These are phyloP conservation scores for Mycena vulgaris DNA, from an alignment of 768 basidiomycete species.

Conservation along the genomic window DNA sequence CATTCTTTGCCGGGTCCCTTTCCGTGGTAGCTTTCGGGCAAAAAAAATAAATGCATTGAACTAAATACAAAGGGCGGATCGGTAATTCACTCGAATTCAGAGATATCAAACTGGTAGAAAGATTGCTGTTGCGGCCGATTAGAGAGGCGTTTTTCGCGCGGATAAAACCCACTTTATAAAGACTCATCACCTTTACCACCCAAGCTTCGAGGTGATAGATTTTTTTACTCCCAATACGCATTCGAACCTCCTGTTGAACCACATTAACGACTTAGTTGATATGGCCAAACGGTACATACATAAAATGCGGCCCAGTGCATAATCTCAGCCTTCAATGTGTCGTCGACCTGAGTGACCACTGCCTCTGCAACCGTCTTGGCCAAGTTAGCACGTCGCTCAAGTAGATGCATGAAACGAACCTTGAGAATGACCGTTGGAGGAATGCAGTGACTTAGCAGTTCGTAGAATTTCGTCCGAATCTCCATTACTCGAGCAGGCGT, in stretches of 20 bases:
- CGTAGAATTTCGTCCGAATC: constrained; percentile 94
- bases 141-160: constrained; percentile 4
- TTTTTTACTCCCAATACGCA: constrained; percentile 92
- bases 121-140: constrained; percentile 61
- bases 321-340: constrained; percentile 90
- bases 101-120: constrained; percentile 74
- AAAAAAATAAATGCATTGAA: no score
- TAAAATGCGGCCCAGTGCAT: constrained; percentile 99
- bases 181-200: constrained; percentile 95
- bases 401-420: constrained; percentile 59
- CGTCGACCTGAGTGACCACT: constrained; percentile 91
- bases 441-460: constrained; percentile 96
- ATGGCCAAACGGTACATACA: constrained; percentile 61
- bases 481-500: constrained; percentile 91
- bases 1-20: no score
- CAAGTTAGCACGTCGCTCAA: not conserved
- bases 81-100: constrained; percentile 55
- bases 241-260: constrained; percentile 84
- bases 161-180: constrained; percentile 77
- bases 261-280: not conserved
- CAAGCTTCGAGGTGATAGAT: constrained; percentile 98
- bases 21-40: no score
- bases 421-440: constrained; percentile 93
- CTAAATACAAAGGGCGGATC: not conserved
- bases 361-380: constrained; percentile 90